Evolutionary conservation across 2,329 filamentous ascomycete species (phyloP), one percentile per base, ranked within the genome.

Genomic region (Coccinonectria pachysandricola): DNA sequence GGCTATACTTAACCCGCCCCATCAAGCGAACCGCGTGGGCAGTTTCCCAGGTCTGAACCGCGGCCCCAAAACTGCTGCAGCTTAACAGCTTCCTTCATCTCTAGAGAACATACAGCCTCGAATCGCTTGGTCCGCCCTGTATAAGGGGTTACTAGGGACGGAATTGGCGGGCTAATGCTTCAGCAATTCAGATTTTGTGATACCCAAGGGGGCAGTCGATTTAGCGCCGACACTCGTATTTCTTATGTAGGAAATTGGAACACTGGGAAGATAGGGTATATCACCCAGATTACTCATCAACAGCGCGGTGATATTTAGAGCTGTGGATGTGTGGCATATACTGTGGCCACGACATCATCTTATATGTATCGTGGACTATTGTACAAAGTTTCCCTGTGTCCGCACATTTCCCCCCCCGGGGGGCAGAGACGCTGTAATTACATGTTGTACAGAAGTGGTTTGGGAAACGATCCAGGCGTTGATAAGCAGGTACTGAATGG

Each of bases 31-130:
- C 32, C 47, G 52, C 16, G 46, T 53, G 6, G 34, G 43, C 18
- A 50, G 42, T 21, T 42, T 55, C 24, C 37, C 52, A 5, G 46
- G 37, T 12, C 35, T 53, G 4, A 43, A 46, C 10, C 52, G 54
- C 13, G 44, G 49, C 14, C 44, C 55, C 6, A 59, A 56, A 36
- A 38, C 53, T 10, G 51, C 54, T 22, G 48, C 53, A 18, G 48
- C 44, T 21, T 59, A 37, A 49, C n/a, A n/a, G n/a, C n/a, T n/a
- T n/a, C n/a, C n/a, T n/a, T n/a, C n/a, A n/a, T n/a, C n/a, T n/a
- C n/a, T n/a, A n/a, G n/a, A n/a, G n/a, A n/a, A n/a, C n/a, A n/a
- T n/a, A n/a, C n/a, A n/a, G n/a, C n/a, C n/a, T n/a, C n/a, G n/a
- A n/a, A n/a, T n/a, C n/a, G n/a, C n/a, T n/a, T n/a, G n/a, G n/a